Evolutionary conservation across 495 filamentous ascomycete species (phyloP).

Genomic region (Durotheca rogersii): DNA sequence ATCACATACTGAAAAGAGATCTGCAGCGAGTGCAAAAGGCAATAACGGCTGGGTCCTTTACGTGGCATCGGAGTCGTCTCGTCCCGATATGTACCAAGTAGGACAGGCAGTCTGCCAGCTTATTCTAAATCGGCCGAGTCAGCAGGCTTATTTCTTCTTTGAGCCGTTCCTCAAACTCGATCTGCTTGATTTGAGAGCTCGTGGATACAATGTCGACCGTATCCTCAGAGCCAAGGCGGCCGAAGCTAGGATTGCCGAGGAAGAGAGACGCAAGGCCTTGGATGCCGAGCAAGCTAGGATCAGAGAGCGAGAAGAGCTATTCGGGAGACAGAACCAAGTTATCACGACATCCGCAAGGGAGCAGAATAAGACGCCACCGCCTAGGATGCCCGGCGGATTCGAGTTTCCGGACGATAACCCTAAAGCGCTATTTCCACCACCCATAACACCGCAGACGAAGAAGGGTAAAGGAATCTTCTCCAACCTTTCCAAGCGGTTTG

Average conservation of each 20-base stretch:
- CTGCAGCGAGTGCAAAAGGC: conserved; percentile 54
- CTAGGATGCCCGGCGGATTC: conserved; percentile 69
- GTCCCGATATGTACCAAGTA: conserved; percentile 83
- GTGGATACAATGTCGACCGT: conserved; percentile 92
- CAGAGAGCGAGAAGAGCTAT: conserved; percentile 59
- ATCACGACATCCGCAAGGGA: conserved; percentile 38
- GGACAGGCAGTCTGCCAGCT: conserved; percentile 77
- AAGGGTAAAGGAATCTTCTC: conserved; percentile 59
- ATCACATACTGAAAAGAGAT: conserved; percentile 67
- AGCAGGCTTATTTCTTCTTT: conserved; percentile 80
- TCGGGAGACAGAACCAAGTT: conserved; percentile 46
- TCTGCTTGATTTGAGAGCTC: conserved; percentile 69
- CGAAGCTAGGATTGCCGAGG: conserved; percentile 81
- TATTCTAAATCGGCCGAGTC: conserved; percentile 77
- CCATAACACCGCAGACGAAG: conserved; percentile 25
- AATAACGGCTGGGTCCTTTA: conserved; percentile 42
- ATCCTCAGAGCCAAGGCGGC: conserved; percentile 82
- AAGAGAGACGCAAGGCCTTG: conserved; percentile 70
- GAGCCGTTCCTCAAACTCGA: conserved; percentile 81
- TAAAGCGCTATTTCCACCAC: conserved; percentile 14
- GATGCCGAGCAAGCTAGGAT: conserved; percentile 71
- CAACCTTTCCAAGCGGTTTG: conserved; percentile 62
- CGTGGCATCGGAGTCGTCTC: conserved; percentile 51
- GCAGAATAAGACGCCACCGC: conserved; percentile 37
- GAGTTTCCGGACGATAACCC: conserved; percentile 54